A percentile compares a stretch with the other conserved stretches of the same genome.
Evolutionary conservation across 306 rosid genomes (phyloP).

Genomic region (Arachis hypogaea): DNA sequence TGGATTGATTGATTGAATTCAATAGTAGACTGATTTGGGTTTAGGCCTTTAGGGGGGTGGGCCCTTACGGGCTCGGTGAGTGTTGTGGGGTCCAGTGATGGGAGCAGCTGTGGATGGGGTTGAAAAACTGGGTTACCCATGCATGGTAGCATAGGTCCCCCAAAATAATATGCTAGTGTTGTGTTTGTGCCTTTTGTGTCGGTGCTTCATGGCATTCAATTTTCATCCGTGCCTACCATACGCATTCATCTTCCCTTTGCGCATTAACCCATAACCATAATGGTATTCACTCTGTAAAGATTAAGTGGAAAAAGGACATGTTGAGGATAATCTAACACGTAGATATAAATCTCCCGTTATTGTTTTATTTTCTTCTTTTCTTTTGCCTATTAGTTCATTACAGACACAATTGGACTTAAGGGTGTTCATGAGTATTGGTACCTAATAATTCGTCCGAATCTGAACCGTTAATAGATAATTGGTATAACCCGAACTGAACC

Average conservation of each 20-base stretch:
- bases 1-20: neutral
- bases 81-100: constrained; percentile 1
- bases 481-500: too few relatives aligned
- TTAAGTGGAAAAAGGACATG: neutral
- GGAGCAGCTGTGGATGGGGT: neutral
- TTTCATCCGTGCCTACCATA: neutral
- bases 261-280: neutral
- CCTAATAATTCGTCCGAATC: too few relatives aligned
- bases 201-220: constrained; percentile 18
- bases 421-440: too few relatives aligned
- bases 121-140: neutral
- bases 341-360: too few relatives aligned
- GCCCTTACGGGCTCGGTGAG: neutral
- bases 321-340: too few relatives aligned
- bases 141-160: neutral
- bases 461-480: too few relatives aligned
- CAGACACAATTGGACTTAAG: too few relatives aligned
- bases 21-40: neutral
- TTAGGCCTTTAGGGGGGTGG: neutral
- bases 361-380: too few relatives aligned
- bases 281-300: neutral
- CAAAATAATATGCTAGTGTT: neutral
- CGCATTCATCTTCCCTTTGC: constrained; percentile 11
- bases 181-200: constrained; percentile 20
- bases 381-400: too few relatives aligned